Conservation (phyloP, 192 early-diverging fungal species). For the Geosiphon pyriformis region DNA sequence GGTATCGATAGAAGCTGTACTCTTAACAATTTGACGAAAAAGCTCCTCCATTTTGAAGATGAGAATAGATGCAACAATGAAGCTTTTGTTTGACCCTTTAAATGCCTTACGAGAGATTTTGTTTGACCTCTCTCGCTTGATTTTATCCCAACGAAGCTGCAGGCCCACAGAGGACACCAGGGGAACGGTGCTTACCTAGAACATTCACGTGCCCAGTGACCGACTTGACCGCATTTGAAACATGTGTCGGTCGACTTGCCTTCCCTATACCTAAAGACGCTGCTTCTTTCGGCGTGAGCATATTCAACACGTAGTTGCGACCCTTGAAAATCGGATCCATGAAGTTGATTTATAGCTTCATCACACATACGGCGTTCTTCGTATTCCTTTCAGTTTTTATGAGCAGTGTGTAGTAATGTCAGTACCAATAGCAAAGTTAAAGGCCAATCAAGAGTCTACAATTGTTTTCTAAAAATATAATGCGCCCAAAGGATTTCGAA, state of each 20-base stretch:
- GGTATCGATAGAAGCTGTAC: no score
- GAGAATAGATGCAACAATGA: no score
- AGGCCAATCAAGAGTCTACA: not conserved
- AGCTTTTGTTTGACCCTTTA: no score
- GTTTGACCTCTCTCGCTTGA: no score
- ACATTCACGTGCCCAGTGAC: conserved; percentile 28
- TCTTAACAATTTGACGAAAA: no score
- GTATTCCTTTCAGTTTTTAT: conserved; percentile 28
- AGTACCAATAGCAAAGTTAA: not conserved
- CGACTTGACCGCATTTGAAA: conserved; percentile 24
- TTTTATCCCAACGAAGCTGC: not conserved
- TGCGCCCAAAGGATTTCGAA: conserved; percentile 23
- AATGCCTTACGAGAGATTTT: no score
- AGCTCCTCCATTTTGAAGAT: no score
- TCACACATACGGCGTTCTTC: conserved; percentile 28
- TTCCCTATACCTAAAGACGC: conserved; percentile 3
- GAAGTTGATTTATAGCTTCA: conserved; percentile 23
- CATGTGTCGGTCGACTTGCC: conserved; percentile 23
- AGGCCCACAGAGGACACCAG: not conserved
- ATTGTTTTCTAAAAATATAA: not conserved
- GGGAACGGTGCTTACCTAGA: conserved; percentile 25
- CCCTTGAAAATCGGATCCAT: conserved; percentile 27
- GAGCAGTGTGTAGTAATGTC: conserved; percentile 19
- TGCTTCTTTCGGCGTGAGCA: conserved; percentile 23
- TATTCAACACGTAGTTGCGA: conserved; percentile 25